Conservation (phyloP, 805 yeast genomes). For the Groenewaldozyma tartarivorans region DNA sequence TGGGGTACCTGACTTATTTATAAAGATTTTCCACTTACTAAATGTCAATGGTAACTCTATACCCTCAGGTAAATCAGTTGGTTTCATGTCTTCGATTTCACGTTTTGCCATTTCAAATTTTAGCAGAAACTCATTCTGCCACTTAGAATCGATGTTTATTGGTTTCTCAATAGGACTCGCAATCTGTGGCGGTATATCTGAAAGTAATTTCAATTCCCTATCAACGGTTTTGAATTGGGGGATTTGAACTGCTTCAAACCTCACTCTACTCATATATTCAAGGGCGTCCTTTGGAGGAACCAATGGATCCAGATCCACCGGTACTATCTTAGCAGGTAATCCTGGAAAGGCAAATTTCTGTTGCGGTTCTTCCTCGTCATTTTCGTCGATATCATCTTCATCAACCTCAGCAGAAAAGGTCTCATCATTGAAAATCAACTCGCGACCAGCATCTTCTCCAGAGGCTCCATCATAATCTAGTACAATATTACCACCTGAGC, state of each 20-base stretch:
- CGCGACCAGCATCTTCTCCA: too few relatives aligned
- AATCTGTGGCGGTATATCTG: background rate
- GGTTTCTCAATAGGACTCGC: background rate
- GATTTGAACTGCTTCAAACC: background rate
- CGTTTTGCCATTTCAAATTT: background rate
- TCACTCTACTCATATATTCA: background rate
- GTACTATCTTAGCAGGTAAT: background rate
- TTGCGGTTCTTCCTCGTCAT: too few relatives aligned
- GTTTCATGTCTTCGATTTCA: background rate
- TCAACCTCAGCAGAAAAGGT: too few relatives aligned
- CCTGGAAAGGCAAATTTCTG: background rate
- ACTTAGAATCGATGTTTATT: background rate
- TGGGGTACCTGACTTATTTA: slow-evolving; percentile 28
- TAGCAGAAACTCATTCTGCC: background rate
- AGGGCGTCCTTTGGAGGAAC: background rate
- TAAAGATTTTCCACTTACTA: slow-evolving; percentile 35
- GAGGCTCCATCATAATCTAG: too few relatives aligned
- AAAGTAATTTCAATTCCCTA: too few relatives aligned
- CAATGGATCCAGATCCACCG: background rate
- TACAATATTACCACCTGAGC: too few relatives aligned
- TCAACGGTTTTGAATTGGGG: background rate
- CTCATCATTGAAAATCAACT: too few relatives aligned
- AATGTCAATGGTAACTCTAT: slow-evolving; percentile 30
- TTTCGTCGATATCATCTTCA: too few relatives aligned
- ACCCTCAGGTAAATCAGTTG: background rate